Evolutionary conservation across 2,329 filamentous ascomycete genomes (phyloP), one percentile per base, ranked within the genome.

Genomic region (Capronia coronata): DNA sequence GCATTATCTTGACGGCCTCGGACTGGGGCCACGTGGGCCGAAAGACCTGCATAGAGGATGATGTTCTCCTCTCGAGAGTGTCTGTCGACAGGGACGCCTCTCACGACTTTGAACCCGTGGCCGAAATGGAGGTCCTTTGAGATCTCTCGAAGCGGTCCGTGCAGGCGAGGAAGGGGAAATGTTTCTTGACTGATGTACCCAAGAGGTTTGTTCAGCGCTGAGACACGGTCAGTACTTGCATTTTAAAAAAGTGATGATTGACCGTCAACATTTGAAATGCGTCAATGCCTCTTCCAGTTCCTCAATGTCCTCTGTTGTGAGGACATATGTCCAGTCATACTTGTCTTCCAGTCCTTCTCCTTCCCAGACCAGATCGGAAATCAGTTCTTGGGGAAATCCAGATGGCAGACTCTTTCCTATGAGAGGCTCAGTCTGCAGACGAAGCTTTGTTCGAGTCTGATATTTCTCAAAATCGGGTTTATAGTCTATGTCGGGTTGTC

Each of bases 351-450:
- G 57, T 2, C 67, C 63, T 14, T 65, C 64, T 2, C 69, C 71
- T 29, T 75, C 68, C 73, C 73, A 76, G 0, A 74, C 73, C 1
- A 75, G 62, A 3, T 70, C 63, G 0, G 70, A 72, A 1, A 63
- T 53, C 1, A 75, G 54, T 32, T 68, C 51, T 18, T 56, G 19
- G 0, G 73, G 72, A 52, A 73, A 75, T 0, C 68, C 70, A 1
- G 58, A 44, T 0, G 73, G 73, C 0, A 75, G 59, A 2, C 58
- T 52, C 2, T 54, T 46, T 3, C 40, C 52, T 0, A 46, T 14
- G 1, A 66, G 51, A 2, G 45, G 19, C 25, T 63, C 61, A 1
- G 54, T 55, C 8, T 55, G 46, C 9, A 61, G 44, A 7, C 64
- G 61, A 19, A 48, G 52, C 44, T 55, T 38, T 0, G 46, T 51